Evolutionary conservation across 1,284 basidiomycete genomes (phyloP), one percentile per base, ranked within the genome.

Genomic region (Fistulina hepatica): DNA sequence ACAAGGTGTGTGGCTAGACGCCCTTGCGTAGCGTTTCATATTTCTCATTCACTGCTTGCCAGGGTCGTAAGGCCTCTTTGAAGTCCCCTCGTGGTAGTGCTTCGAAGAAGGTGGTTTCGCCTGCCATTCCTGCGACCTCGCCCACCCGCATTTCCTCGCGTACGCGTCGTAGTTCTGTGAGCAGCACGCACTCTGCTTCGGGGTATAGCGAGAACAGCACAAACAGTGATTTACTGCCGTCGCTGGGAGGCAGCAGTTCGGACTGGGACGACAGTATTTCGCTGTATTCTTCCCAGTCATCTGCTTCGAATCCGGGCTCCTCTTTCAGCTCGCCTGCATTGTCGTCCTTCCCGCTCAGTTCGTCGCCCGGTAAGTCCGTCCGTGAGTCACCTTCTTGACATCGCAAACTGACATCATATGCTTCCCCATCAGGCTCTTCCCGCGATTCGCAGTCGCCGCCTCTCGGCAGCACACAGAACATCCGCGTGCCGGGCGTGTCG

Each of bases 31-130:
- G n/a, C n/a, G n/a, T n/a, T n/a, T n/a, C n/a, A n/a, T n/a, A n/a
- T n/a, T n/a, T n/a, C n/a, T n/a, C n/a, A n/a, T n/a, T n/a, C n/a
- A n/a, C n/a, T n/a, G 66, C 67, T 47, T 61, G 59, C 27, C 73
- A 65, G 56, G 63, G 55, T 15, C 46, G 22, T 44, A 31, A 9
- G 28, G 19, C 28, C 11, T 31, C 28, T 13, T 8, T 8, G 28
- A 13, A 8, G 28, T n/a, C n/a, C 28, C 13, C 15, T 13, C 28
- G 13, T 16, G 28, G 15, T 31, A 9, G 19, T 19, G 10, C 28
- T 13, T 13, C 28, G 28, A 13, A 31, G 28, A 13, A 31, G 28
- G 15, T 19, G 19, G 28, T 31, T 19, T 4, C 19, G 15, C 15
- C 28, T 31, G 28, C 28, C 15, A 13, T 13, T 31, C 28, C 15